These are phyloP conservation scores for Clavispora phyllophila DNA, from an alignment of 805 yeast genomes.

Conservation along the genomic window DNA sequence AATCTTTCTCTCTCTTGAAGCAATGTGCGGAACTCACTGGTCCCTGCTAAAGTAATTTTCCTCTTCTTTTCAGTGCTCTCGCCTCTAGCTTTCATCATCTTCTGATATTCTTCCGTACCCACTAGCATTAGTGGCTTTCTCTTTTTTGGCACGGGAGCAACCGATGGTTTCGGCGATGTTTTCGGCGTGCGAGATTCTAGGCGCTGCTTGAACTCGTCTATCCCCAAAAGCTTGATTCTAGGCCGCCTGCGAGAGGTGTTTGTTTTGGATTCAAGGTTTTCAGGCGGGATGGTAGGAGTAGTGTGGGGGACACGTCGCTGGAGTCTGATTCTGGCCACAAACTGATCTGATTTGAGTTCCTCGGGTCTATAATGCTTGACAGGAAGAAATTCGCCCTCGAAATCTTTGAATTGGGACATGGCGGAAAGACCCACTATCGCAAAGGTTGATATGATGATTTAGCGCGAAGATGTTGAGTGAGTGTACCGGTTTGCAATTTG, in stretches of 20 bases:
- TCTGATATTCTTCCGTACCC: constrained; percentile 1
- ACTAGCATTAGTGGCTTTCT: background rate
- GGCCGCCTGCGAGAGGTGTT: background rate
- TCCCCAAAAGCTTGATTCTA: background rate
- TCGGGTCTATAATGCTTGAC: constrained; percentile 19
- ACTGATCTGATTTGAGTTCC: constrained; percentile 13
- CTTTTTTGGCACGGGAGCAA: background rate
- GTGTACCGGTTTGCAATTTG: background rate
- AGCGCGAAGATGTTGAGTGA: background rate
- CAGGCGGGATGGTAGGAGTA: background rate
- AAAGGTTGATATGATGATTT: background rate
- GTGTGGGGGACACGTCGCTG: background rate
- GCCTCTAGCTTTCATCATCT: background rate
- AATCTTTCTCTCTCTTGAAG: constrained; percentile 2
- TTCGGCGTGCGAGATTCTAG: background rate
- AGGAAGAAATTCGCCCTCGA: constrained; percentile 27
- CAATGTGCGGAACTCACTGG: constrained; percentile 5
- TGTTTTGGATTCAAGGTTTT: background rate
- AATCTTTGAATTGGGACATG: constrained; percentile 18
- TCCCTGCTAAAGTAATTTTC: constrained; percentile 1
- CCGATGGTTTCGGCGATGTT: background rate
- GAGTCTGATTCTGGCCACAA: constrained; percentile 8
- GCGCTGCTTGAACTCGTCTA: background rate
- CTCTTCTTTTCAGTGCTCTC: background rate
- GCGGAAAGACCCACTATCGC: background rate